Evolutionary conservation across 345 rosid genomes (phyloP).

Genomic region (Cochlearia excelsa): DNA sequence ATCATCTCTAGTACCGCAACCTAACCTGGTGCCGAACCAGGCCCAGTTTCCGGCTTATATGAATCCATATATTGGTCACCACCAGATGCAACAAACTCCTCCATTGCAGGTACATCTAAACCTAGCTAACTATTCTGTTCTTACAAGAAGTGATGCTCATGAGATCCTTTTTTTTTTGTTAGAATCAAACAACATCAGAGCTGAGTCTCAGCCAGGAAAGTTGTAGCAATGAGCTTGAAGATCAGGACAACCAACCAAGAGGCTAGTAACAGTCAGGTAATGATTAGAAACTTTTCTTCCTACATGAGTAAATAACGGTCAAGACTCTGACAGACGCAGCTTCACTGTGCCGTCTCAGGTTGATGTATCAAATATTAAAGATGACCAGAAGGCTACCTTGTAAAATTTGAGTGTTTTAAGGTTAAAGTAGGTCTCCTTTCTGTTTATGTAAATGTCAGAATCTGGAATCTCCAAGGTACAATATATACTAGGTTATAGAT

Average conservation of each 20-base stretch:
- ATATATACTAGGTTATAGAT: not conserved
- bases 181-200: constrained; percentile 21
- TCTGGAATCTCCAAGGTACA: not conserved
- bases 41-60: constrained; percentile 18
- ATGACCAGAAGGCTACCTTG: not conserved
- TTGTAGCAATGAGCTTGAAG: constrained; percentile 17
- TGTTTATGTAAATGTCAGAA: constrained; percentile 3
- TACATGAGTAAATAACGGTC: not conserved
- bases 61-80: constrained; percentile 25
- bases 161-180: not conserved
- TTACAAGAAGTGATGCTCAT: not conserved
- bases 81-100: constrained; percentile 25
- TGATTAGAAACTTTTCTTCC: too few species aligned
- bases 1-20: not conserved
- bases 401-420: not conserved
- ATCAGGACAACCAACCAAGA: constrained; percentile 14
- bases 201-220: constrained; percentile 9
- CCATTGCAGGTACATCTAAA: constrained; percentile 19
- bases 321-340: not conserved
- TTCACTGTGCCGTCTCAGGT: too few species aligned
- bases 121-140: constrained; percentile 3
- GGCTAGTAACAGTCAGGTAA: not conserved
- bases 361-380: constrained; percentile 2
- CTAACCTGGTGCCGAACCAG: not conserved
- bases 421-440: not conserved